Conservation (phyloP, 2,329 filamentous ascomycete species). For the Fusarium goolgardi region DNA sequence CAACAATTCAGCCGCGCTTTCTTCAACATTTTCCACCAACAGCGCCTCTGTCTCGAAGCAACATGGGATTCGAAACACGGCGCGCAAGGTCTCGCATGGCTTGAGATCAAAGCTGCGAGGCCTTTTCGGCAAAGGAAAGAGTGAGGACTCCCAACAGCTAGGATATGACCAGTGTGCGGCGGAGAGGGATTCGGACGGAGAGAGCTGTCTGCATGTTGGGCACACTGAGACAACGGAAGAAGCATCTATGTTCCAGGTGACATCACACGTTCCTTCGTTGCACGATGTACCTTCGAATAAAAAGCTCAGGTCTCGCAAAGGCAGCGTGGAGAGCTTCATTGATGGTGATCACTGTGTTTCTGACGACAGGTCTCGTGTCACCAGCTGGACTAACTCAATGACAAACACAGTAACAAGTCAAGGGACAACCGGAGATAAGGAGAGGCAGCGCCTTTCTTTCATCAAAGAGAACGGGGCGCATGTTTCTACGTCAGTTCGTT, state of each 20-base stretch:
- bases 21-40: conserved; percentile 48
- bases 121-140: conserved; percentile 50
- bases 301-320: conserved; percentile 63
- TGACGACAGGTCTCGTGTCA: conserved; percentile 72
- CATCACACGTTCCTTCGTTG: conserved; percentile 62
- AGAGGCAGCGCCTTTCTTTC: conserved; percentile 69
- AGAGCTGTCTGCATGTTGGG: conserved; percentile 51
- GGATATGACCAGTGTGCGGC: conserved; percentile 8
- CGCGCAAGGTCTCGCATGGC: conserved; percentile 71
- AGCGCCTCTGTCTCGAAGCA: conserved; percentile 45
- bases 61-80: conserved; percentile 60
- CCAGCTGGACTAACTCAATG: conserved; percentile 77
- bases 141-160: conserved; percentile 18
- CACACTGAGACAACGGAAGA: conserved; percentile 54
- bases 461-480: conserved; percentile 67
- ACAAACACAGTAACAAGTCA: conserved; percentile 60
- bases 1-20: conserved; percentile 53
- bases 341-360: conserved; percentile 54
- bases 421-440: conserved; percentile 56
- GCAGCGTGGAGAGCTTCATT: conserved; percentile 64
- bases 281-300: conserved; percentile 60
- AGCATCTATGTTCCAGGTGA: conserved; percentile 60
- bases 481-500: not conserved
- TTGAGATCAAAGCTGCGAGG: conserved; percentile 70
- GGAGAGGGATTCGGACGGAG: conserved; percentile 44